A percentile compares a stretch with the other conserved stretches of the same genome.
These are phyloP conservation scores for Rhynchospora pubera DNA, from an alignment of 176 grass and related monocot genomes.

Conservation along the genomic window DNA sequence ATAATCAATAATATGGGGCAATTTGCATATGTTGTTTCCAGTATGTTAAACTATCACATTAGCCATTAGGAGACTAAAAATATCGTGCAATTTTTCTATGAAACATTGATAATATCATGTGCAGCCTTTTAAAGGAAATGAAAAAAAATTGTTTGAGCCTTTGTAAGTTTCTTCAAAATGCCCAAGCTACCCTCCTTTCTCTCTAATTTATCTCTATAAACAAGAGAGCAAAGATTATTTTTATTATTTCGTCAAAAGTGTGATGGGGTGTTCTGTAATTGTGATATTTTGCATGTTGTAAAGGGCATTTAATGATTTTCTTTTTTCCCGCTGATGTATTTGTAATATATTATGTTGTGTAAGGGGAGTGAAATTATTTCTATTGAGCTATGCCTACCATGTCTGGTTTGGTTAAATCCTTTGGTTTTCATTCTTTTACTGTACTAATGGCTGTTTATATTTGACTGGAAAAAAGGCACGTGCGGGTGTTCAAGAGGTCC, in stretches of 20 bases:
- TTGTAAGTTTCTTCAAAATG: no score
- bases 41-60: not conserved
- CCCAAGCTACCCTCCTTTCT: not conserved
- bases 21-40: not conserved
- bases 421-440: not conserved
- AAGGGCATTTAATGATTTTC: not conserved
- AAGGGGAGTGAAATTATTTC: not conserved
- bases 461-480: slow-evolving; percentile 51
- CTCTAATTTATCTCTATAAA: not conserved
- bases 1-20: not conserved
- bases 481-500: slow-evolving; percentile 68
- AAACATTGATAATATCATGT: not conserved
- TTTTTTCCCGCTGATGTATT: not conserved
- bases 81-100: not conserved
- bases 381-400: not conserved
- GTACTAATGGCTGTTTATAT: slow-evolving; percentile 2
- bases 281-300: not conserved
- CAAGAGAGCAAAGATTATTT: not conserved
- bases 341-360: not conserved
- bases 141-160: not conserved
- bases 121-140: not conserved
- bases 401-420: not conserved
- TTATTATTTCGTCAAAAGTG: not conserved
- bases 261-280: not conserved
- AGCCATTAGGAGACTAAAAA: not conserved